A percentile compares a stretch with the other conserved stretches of the same genome.
Conservation (phyloP, 495 filamentous ascomycete genomes). For the Talaromyces stipitatus region DNA sequence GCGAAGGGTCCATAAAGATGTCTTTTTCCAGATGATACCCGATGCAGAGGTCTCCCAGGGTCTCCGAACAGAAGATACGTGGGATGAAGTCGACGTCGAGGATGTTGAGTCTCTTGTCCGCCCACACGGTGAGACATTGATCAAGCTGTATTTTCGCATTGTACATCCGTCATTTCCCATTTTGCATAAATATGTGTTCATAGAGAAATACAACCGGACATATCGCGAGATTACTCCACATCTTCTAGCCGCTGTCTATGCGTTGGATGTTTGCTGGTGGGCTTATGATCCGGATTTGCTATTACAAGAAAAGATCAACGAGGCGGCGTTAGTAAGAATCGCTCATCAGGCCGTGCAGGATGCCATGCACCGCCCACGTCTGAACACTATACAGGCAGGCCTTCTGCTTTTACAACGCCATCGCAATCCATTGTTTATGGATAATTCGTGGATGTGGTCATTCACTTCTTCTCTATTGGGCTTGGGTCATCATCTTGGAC, state of each 20-base stretch:
- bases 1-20: conserved; percentile 11
- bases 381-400: conserved; percentile 76
- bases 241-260: conserved; percentile 74
- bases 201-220: conserved; percentile 67
- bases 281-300: conserved; percentile 57
- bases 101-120: conserved; percentile 62
- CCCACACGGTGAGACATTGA: conserved; percentile 60
- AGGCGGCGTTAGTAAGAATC: conserved; percentile 45
- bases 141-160: conserved; percentile 72
- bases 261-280: conserved; percentile 80
- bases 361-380: conserved; percentile 70
- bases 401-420: conserved; percentile 65
- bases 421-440: conserved; percentile 38
- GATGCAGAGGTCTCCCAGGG: conserved; percentile 11
- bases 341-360: conserved; percentile 52
- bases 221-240: conserved; percentile 70
- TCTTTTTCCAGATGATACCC: conserved; percentile 11
- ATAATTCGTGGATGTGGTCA: conserved; percentile 57
- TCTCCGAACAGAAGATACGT: conserved; percentile 11
- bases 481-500: conserved; percentile 70
- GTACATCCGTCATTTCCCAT: conserved; percentile 81
- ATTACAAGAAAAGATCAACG: conserved; percentile 56
- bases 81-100: conserved; percentile 50
- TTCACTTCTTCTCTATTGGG: conserved; percentile 71
- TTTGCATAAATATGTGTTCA: conserved; percentile 67